Base-by-base conservation (phyloP, 306 rosid species). In the Sechiopsis laciniata region DNA sequence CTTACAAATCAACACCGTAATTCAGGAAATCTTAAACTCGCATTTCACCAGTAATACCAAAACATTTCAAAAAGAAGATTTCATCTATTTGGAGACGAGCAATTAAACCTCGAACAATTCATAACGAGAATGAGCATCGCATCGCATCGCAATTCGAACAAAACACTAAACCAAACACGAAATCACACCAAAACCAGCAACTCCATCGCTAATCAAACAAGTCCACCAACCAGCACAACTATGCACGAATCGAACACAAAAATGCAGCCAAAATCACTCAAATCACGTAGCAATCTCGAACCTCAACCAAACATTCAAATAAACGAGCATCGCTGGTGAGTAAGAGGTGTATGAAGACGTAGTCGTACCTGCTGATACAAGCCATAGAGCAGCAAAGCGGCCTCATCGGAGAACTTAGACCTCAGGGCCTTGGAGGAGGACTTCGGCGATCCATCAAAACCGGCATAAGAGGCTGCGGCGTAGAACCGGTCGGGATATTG, bases 401-500 rank as follows among this genome's bases (percentile, higher is more conserved):
- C 79, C 58, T 91, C 95, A 14, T 90, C 80, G 17, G 88, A 81
- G 91, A 92, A 92, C 79, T 82, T 90, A 61, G 96, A 82, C 80
- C 95, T 87, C 66, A 92, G 82, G 59, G 95, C 82, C 85, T 90
- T 87, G 63, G 92, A 87, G 17, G 96, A 85, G 63, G 98, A 90
- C 60, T 78, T 86, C 46, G 98, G 84, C 66, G 87, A 84, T 84
- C 93, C 95, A 72, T 92, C 96, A 35, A 92, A 88, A 3, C 96
- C 98, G 4, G 83, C 98, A 74, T 86, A 92, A 6, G 98, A 82
- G 32, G 96, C 91, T 60, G 96, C 98, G 55, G 96, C 91, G 89
- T 85, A 87, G 85, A 92, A 92, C 55, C 96, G 86, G 73, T 92
- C 96, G 46, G 98, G 98, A 82, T 92, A 92, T 72, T 92, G 98